phyloP scores from a whole-genome alignment of 495 filamentous ascomycete genomes.

The Chaetomium cochliodes region DNA sequence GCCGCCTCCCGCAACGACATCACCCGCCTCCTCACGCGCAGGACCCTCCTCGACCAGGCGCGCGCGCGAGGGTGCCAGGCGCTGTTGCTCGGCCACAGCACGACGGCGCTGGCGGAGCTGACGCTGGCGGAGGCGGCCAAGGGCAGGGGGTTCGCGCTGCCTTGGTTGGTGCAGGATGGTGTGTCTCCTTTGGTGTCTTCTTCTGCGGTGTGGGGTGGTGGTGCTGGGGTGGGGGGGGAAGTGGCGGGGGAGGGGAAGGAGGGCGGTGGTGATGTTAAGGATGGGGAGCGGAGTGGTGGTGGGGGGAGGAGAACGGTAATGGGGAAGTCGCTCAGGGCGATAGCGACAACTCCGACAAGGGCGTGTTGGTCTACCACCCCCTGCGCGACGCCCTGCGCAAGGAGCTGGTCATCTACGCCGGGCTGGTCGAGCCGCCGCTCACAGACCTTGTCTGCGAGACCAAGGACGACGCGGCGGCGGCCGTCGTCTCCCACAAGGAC shows the following conservation, averaged over 20 bases:
- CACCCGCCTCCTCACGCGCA: conserved; percentile 63
- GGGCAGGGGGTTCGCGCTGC: conserved; percentile 77
- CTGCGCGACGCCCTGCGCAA: conserved; percentile 78
- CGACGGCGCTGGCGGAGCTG: conserved; percentile 82
- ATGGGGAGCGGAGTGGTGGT: neutral
- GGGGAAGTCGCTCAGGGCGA: neutral
- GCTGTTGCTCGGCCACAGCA: conserved; percentile 80
- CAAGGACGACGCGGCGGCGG: conserved; percentile 28
- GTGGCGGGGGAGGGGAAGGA: neutral
- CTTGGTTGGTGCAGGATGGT: conserved; percentile 78
- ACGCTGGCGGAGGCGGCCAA: conserved; percentile 86
- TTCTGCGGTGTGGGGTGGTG: neutral
- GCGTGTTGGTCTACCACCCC: conserved; percentile 31
- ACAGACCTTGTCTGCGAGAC: conserved; percentile 19
- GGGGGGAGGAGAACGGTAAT: neutral
- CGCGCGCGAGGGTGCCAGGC: conserved; percentile 58
- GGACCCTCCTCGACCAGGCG: conserved; percentile 66
- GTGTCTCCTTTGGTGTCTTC: neutral
- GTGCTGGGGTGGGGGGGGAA: neutral
- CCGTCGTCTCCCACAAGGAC: conserved; percentile 63
- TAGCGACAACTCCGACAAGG: neutral
- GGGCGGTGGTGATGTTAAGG: neutral
- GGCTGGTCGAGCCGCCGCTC: conserved; percentile 43
- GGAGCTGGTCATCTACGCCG: conserved; percentile 66
- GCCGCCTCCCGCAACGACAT: conserved; percentile 75